Percentiles rank a stretch among this genome's conserved stretches.
Evolutionary conservation across 371 early-diverging fungal genomes (phyloP).

Genomic region (Entomophthora muscae): DNA sequence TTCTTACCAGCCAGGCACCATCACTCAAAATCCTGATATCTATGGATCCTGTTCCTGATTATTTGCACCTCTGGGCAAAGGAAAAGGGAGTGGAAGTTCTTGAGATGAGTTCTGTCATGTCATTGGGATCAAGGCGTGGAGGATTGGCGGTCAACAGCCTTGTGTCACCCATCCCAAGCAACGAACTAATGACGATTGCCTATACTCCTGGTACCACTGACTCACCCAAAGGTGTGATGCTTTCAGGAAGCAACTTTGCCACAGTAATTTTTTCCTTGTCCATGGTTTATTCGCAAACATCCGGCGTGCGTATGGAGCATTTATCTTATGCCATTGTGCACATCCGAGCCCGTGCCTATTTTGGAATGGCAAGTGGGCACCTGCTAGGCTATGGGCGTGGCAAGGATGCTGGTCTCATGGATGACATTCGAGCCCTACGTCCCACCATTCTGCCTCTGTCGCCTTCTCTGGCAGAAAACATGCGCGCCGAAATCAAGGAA

Average conservation of each 20-base stretch:
- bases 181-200: not conserved
- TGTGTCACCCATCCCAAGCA: not conserved
- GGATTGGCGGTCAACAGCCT: not conserved
- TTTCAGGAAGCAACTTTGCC: not conserved
- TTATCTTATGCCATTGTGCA: not conserved
- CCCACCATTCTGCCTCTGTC: not conserved
- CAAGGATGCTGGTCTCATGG: not conserved
- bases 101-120: not conserved
- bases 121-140: not conserved
- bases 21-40: not conserved
- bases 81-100: not conserved
- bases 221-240: constrained; percentile 5
- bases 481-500: not conserved
- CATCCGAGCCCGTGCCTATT: not conserved
- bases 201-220: constrained; percentile 6
- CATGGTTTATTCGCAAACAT: not conserved
- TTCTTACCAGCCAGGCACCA: not conserved
- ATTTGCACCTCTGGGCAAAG: constrained; percentile 2
- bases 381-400: not conserved
- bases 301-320: not conserved
- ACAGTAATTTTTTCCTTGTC: not conserved
- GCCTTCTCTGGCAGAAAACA: not conserved
- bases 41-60: not conserved
- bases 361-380: not conserved
- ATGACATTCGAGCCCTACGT: constrained; percentile 1